Base-by-base conservation (phyloP, 1,284 basidiomycete species). In the Porphyrellus sp. region DNA sequence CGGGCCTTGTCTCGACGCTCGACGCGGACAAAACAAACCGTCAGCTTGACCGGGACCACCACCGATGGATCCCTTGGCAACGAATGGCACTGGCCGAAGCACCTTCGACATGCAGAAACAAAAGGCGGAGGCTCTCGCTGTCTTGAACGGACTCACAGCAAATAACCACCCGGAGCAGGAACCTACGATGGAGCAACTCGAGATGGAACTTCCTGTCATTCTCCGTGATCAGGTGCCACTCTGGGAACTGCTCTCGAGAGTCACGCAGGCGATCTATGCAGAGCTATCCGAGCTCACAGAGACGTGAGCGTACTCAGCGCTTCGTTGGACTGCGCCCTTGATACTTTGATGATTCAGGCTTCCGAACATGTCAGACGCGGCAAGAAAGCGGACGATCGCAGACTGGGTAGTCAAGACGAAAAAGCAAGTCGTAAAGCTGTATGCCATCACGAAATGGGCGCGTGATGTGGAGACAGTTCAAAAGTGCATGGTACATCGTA, bases 391-490 rank as follows among this genome's bases (percentile, higher is more conserved):
- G 30, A 85, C 80, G 23, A 76, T 96, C 37, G 90, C 91, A 9
- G 88, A 93, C 59, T 94, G 90, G 79, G 91, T 93, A 1, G 84
- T 93, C 27, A 85, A 86, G 65, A 89, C 83, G 12, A 90, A 95
- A 71, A 89, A 91, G 62, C 91, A 95, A 62, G 83, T 93, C 41
- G 86, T 93, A 45, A 96, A 95, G 71, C 72, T 96, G 16, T 91
- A 93, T 60, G 91, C 91, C 6, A 80, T 91, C 35, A 80, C 81
- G 18, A 88, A 90, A 62, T 94, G 91, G 91, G 79, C 87, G 23
- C 77, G 86, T 56, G 89, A 92, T 69, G 86, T 89, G 21, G 79
- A 81, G 49, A 83, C 84, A 7, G 83, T 92, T 41, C 87, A 89
- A 68, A 91, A 89, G 70, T 88, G 85, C 74, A 91, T 93, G 89